Evolutionary conservation across 306 rosid genomes (phyloP), one percentile per base, ranked within the genome.

Genomic region (Vicia villosa): DNA sequence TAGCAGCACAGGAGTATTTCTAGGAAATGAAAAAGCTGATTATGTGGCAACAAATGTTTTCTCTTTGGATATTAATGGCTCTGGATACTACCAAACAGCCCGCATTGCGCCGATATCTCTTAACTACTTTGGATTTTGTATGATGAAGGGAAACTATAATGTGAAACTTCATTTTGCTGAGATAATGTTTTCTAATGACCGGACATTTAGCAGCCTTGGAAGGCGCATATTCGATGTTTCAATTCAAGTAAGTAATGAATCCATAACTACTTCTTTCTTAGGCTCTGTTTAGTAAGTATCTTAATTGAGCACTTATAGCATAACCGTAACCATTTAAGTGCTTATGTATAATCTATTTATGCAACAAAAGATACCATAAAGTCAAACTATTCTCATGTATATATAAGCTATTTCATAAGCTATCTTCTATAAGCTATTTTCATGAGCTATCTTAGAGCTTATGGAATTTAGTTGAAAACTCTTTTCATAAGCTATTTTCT

Each of bases 101-200:
- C 92, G 92, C 55, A 52, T 92, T 30, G 37, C 98, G 1, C 91
- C 96, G n/a, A 8, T 83, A 46, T 89, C 95, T 15, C 98, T 92
- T 1, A 83, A 76, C 71, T 92, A 88, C 68, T 88, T 75, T 72
- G 96, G 91, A 41, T 66, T 92, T 81, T 92, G 96, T 76, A 59
- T 92, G 84, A 64, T 17, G 20, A 64, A 81, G 41, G 98, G 98
- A 3, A 83, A 82, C 60, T 92, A 92, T 75, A 88, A 75, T 70
- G 98, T 92, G 62, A 74, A 72, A 79, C 96, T 89, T 49, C 90
- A 92, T 72, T 92, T 92, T 79, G 88, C 96, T 24, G 98, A 92
- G 84, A 87, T 87, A 54, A 87, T 87, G 95, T 89, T 8, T 60
- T 43, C 88, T 32, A 60, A 81, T 70, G 78, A 83, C 51, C 72